Percentiles rank a stretch among this genome's conserved stretches.
Conservation (phyloP, 129 eudicot species). For the Lactuca sativa region DNA sequence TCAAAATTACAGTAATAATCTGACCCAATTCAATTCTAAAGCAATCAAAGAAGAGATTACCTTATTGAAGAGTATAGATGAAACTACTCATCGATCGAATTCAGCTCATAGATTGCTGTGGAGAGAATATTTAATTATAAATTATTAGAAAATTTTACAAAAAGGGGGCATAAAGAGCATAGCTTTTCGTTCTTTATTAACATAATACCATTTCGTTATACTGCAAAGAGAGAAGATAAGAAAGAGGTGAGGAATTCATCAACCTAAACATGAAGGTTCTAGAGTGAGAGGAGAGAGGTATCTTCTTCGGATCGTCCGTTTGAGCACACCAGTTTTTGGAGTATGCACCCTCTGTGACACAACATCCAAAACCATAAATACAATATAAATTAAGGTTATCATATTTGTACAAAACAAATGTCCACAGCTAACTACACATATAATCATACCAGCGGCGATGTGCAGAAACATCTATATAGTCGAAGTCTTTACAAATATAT, state of each 20-base stretch:
- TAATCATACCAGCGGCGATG: too few species aligned
- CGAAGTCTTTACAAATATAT: too few species aligned
- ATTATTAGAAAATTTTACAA: constrained; percentile 2
- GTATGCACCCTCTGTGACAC: constrained; percentile 28
- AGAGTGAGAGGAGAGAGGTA: constrained; percentile 26
- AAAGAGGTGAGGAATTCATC: constrained; percentile 26
- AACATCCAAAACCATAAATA: constrained; percentile 27
- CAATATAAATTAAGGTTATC: not conserved
- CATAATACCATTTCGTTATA: constrained; percentile 5
- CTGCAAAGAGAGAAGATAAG: not conserved
- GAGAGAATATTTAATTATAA: constrained; percentile 10
- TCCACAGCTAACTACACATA: too few species aligned
- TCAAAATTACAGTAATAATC: not conserved
- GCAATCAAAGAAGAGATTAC: constrained; percentile 8
- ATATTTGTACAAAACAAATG: too few species aligned
- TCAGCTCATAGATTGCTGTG: constrained; percentile 21
- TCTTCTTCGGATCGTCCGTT: constrained; percentile 36
- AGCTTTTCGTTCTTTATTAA: constrained; percentile 5
- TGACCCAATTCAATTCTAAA: not conserved
- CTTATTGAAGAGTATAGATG: constrained; percentile 17
- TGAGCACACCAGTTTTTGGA: constrained; percentile 29
- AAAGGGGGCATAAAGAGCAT: constrained; percentile 9
- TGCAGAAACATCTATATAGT: too few species aligned
- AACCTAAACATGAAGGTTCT: constrained; percentile 28
- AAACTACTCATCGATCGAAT: not conserved